Conservation (phyloP, 2,329 filamentous ascomycete species). For the Didymella exigua region DNA sequence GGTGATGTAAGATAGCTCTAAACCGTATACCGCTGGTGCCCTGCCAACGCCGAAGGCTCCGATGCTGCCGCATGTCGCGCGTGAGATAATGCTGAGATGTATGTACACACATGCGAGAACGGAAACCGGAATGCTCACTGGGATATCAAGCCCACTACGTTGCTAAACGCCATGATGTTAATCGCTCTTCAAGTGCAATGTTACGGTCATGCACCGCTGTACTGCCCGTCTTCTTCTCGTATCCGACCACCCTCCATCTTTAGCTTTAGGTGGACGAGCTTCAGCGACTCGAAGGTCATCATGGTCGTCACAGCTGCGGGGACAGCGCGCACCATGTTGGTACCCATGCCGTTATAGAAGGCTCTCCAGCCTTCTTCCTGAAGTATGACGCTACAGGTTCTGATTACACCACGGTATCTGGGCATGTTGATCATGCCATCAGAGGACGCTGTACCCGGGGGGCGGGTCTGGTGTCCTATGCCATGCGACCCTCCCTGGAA, state of each 20-base stretch:
- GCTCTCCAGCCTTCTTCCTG: slow-evolving; percentile 93
- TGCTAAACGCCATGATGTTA: slow-evolving; percentile 25
- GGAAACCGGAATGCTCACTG: slow-evolving; percentile 25
- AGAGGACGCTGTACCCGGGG: slow-evolving; percentile 55
- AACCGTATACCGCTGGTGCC: slow-evolving; percentile 10
- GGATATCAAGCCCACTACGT: slow-evolving; percentile 24
- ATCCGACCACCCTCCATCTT: slow-evolving; percentile 58
- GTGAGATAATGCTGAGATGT: slow-evolving; percentile 26
- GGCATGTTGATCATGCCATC: slow-evolving; percentile 62
- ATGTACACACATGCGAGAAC: slow-evolving; percentile 31
- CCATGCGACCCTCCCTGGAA: slow-evolving; percentile 49
- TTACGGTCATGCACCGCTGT: background rate
- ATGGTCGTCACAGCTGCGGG: slow-evolving; percentile 97
- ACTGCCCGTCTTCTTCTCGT: slow-evolving; percentile 20
- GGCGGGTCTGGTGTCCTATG: slow-evolving; percentile 51
- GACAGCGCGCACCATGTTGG: slow-evolving; percentile 94
- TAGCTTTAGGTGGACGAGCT: slow-evolving; percentile 56
- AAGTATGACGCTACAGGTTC: slow-evolving; percentile 83
- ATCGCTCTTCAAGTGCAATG: background rate
- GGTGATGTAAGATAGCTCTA: slow-evolving; percentile 7
- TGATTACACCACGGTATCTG: slow-evolving; percentile 77
- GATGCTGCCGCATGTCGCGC: slow-evolving; percentile 24
- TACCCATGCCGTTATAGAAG: slow-evolving; percentile 96
- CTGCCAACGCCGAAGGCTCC: slow-evolving; percentile 28
- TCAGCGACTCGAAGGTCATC: slow-evolving; percentile 88